Evolutionary conservation across 2,329 filamentous ascomycete genomes (phyloP), one percentile per base, ranked within the genome.

Genomic region (Venturia nashicola): DNA sequence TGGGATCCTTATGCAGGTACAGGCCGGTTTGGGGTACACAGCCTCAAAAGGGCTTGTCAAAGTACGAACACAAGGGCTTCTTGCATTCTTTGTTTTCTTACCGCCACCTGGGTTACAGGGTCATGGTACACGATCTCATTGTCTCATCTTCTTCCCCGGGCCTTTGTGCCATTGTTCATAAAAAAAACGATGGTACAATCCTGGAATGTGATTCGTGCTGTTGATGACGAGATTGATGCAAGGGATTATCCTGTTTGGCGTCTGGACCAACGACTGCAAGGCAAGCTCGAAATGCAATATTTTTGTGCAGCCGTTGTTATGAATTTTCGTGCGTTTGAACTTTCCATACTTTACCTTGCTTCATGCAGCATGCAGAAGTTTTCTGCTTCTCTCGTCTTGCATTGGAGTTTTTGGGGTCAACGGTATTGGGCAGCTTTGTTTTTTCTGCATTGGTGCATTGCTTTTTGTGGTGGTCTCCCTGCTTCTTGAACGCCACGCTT

Each of bases 11-110:
- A 57, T 57, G 51, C 51, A 36, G 51, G 51, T 57, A 36, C 27
- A 36, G 18, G 51, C 51, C 51, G 51, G 39, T 57, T 57, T 57
- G 27, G 51, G 51, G 27, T 57, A 57, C 51, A 57, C 51, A 57
- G 51, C 51, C 51, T 57, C 51, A 5, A 46, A 34, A n/a, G 23
- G 48, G 4, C 5, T 23, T 6, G 48, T 6, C 5, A 7, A 14
- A 57, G 51, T 36, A 57, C 32, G 51, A 36, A 2, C 51, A 9
- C 51, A 18, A 57, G 51, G 32, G n/a, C 36, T 54, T 14, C 32
- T 36, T 32, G 8, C 36, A 34, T 14, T 54, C n/a, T 57, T 57
- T 57, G 51, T 57, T 57, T 57, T 57, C 51, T 57, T 8, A 57
- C 51, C 51, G 32, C 51, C 51, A 57, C 14, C 51, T 57, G 51